These are phyloP conservation scores for Lepiota venenata DNA, from an alignment of 768 basidiomycete species.

Conservation along the genomic window DNA sequence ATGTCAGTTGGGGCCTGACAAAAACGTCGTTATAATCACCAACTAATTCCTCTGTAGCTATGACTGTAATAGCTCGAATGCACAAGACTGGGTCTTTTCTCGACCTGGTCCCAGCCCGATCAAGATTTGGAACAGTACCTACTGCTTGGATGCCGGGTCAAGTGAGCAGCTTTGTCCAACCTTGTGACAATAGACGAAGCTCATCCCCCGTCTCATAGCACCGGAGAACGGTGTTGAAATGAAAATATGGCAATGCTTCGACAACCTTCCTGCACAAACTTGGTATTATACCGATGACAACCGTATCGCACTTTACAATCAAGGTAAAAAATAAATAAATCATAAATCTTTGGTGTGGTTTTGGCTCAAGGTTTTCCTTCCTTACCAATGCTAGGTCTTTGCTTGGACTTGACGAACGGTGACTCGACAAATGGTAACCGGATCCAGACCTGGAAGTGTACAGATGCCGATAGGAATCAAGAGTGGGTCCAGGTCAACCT, in stretches of 20 bases:
- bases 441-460: conserved; percentile 18
- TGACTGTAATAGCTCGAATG: conserved; percentile 29
- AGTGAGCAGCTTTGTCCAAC: too few relatives aligned
- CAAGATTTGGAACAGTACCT: too few relatives aligned
- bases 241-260: conserved; percentile 23
- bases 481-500: conserved; percentile 10
- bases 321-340: conserved; percentile 10
- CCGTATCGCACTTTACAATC: conserved; percentile 17
- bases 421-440: conserved; percentile 11
- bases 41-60: conserved; percentile 18
- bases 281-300: conserved; percentile 25
- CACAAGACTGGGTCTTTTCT: conserved; percentile 21
- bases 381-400: conserved; percentile 8
- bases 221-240: conserved; percentile 13
- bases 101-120: conserved; percentile 15
- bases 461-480: conserved; percentile 15
- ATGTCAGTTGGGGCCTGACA: conserved; percentile 16
- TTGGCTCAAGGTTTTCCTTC: too few relatives aligned
- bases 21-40: neutral
- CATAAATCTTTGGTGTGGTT: too few relatives aligned
- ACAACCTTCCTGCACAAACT: conserved; percentile 19
- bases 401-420: conserved; percentile 18
- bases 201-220: too few relatives aligned
- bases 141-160: too few relatives aligned
- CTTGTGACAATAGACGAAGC: too few relatives aligned